Conservation (phyloP, 345 rosid genomes). For the Arabidopsis suecica region DNA sequence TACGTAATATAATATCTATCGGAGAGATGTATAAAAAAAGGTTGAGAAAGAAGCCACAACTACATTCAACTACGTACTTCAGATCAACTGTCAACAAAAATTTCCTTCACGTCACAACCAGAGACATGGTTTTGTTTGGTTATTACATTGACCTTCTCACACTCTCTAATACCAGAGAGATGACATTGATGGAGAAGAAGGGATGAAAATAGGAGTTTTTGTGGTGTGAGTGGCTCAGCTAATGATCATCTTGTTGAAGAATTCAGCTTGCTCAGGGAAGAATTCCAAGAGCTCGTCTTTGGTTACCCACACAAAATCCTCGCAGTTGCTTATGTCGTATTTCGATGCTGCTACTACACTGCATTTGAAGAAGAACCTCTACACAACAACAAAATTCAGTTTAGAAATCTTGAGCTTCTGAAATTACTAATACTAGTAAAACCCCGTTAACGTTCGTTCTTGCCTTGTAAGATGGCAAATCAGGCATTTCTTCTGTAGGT, state of each 20-base stretch:
- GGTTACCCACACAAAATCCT: slow-evolving; percentile 89
- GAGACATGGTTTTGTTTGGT: slow-evolving; percentile 31
- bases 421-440: too few species aligned
- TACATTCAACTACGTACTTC: slow-evolving; percentile 59
- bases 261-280: slow-evolving; percentile 80
- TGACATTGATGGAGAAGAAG: not conserved
- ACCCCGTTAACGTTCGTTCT: not conserved
- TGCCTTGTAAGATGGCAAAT: slow-evolving; percentile 68
- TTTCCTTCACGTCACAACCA: slow-evolving; percentile 5
- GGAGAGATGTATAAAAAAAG: slow-evolving; percentile 37
- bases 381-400: slow-evolving; percentile 31
- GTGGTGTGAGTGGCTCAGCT: slow-evolving; percentile 50
- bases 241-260: slow-evolving; percentile 84
- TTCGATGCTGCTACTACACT: slow-evolving; percentile 80
- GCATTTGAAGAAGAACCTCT: slow-evolving; percentile 95
- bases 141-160: not conserved
- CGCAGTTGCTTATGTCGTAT: slow-evolving; percentile 67
- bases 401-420: too few species aligned
- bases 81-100: slow-evolving; percentile 47
- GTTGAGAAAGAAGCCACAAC: slow-evolving; percentile 54
- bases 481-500: slow-evolving; percentile 51
- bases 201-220: not conserved
- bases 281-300: slow-evolving; percentile 87
- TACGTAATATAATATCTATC: not conserved
- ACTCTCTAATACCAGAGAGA: slow-evolving; percentile 21